A percentile compares a stretch with the other conserved stretches of the same genome.
Conservation (phyloP, 345 rosid species). For the Orychophragmus violaceus region DNA sequence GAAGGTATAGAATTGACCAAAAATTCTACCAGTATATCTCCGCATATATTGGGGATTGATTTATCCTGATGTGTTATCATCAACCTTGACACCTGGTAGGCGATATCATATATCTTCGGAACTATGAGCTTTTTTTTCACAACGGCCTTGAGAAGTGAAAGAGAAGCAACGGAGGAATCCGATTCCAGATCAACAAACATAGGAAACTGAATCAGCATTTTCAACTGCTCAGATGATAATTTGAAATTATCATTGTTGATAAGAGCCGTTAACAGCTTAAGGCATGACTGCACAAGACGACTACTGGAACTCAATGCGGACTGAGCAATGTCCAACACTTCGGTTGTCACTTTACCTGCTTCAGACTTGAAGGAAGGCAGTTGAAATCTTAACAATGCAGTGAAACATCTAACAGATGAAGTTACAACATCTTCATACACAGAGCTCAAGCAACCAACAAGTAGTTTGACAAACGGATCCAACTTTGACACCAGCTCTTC, state of each 20-base stretch:
- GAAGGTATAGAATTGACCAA: conserved; percentile 49
- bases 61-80: conserved; percentile 69
- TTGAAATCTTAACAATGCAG: conserved; percentile 51
- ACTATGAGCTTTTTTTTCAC: conserved; percentile 38
- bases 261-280: conserved; percentile 61
- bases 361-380: conserved; percentile 61
- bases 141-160: conserved; percentile 65
- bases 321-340: conserved; percentile 42
- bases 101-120: conserved; percentile 63
- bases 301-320: conserved; percentile 44
- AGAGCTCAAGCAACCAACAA: conserved; percentile 66
- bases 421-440: conserved; percentile 70
- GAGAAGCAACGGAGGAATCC: conserved; percentile 48
- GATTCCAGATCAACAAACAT: conserved; percentile 69
- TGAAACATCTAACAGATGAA: conserved; percentile 61
- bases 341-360: conserved; percentile 57
- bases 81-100: conserved; percentile 46
- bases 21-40: conserved; percentile 52
- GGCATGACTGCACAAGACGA: conserved; percentile 62
- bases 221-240: conserved; percentile 55
- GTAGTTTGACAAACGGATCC: conserved; percentile 73
- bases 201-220: conserved; percentile 51
- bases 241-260: conserved; percentile 40
- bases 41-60: conserved; percentile 62
- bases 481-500: conserved; percentile 49